These are phyloP conservation scores for Candida hispaniensis DNA, from an alignment of 805 yeast species.

Conservation along the genomic window DNA sequence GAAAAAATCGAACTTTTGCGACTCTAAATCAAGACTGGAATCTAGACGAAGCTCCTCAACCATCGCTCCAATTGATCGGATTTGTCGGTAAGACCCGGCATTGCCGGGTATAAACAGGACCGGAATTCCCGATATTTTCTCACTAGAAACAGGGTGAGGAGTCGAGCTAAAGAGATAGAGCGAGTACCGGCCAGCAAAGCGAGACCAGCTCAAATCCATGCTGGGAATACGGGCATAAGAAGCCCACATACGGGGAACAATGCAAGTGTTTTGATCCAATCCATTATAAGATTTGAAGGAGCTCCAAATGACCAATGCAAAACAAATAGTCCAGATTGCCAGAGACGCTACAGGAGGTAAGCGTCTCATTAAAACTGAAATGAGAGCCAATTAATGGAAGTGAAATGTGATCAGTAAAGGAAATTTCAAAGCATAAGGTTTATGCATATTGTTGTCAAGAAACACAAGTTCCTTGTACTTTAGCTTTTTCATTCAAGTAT, in stretches of 20 bases:
- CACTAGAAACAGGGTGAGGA: constrained; percentile 14
- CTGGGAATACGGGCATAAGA: constrained; percentile 20
- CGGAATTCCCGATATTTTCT: constrained; percentile 66
- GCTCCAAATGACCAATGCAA: constrained; percentile 8
- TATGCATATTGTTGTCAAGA: no score
- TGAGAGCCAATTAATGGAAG: no score
- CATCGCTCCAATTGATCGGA: constrained; percentile 17
- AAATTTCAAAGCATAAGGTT: no score
- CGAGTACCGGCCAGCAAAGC: constrained; percentile 72
- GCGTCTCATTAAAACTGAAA: no score
- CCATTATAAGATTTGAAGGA: constrained; percentile 6
- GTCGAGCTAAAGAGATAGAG: constrained; percentile 76
- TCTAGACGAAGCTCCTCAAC: constrained; percentile 18
- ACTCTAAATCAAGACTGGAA: constrained; percentile 21
- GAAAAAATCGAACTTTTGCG: constrained; percentile 58
- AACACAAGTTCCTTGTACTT: no score
- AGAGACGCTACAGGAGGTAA: no score
- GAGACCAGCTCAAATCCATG: constrained; percentile 38
- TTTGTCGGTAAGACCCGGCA: constrained; percentile 85
- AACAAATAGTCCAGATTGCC: constrained; percentile 15
- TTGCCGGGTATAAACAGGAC: constrained; percentile 93
- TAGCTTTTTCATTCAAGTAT: no score
- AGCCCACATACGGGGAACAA: constrained; percentile 20
- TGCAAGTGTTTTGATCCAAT: constrained; percentile 19
- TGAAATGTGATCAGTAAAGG: no score